Conservation (phyloP, 768 basidiomycete species). For the Boletus sensibilis region DNA sequence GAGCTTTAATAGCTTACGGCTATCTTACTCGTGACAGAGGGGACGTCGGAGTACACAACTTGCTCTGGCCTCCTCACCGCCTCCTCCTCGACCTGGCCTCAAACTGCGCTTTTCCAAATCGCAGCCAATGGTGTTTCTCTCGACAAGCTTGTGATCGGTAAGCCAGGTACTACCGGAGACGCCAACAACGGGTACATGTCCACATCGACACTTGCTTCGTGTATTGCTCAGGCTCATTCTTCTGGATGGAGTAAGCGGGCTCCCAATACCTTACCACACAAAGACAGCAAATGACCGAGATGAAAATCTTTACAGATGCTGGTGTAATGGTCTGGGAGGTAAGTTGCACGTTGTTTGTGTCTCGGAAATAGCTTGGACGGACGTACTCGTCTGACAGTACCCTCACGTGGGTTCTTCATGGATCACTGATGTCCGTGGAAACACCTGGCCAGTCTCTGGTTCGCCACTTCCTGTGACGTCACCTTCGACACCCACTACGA, state of each 20-base stretch:
- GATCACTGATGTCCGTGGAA: constrained; percentile 38
- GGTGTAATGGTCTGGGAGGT: constrained; percentile 44
- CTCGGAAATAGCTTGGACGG: too few relatives aligned
- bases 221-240: constrained; percentile 56
- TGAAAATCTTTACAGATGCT: constrained; percentile 22
- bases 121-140: constrained; percentile 41
- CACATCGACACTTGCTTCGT: constrained; percentile 52
- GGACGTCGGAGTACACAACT: constrained; percentile 57
- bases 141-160: constrained; percentile 54
- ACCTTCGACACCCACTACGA: background rate
- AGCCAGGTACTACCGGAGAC: constrained; percentile 42
- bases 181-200: constrained; percentile 56
- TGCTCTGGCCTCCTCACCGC: constrained; percentile 53
- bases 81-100: constrained; percentile 58
- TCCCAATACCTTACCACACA: too few relatives aligned
- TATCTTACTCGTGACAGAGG: constrained; percentile 41
- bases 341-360: background rate
- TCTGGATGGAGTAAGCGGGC: constrained; percentile 62
- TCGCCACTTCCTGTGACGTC: background rate
- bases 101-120: constrained; percentile 53
- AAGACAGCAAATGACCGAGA: background rate
- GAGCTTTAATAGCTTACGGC: too few relatives aligned
- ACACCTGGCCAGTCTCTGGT: constrained; percentile 30
- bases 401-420: constrained; percentile 36
- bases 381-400: background rate